Conservation (phyloP, 257 asterid genomes). For the Nicotiana benthamiana region DNA sequence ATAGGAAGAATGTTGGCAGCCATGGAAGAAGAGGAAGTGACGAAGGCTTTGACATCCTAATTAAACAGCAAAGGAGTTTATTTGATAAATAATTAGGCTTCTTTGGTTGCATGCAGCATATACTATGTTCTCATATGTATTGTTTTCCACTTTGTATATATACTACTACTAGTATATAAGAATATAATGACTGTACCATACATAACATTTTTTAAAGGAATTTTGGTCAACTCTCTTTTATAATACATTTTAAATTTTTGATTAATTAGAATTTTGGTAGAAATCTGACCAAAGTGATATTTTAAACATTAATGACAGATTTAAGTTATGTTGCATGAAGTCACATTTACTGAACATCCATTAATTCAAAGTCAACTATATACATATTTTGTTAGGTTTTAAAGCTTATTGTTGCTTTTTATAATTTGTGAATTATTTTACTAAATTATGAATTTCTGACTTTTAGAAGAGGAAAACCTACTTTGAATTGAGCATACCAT, state of each 20-base stretch:
- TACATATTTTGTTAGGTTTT: background rate
- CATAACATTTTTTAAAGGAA: background rate
- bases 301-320: background rate
- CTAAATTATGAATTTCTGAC: background rate
- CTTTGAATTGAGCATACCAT: background rate
- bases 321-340: background rate
- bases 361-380: background rate
- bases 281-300: background rate
- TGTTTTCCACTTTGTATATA: background rate
- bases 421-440: background rate
- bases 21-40: background rate
- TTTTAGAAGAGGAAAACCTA: background rate
- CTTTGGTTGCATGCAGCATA: background rate
- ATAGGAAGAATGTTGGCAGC: constrained; percentile 15
- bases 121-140: background rate
- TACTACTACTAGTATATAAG: background rate
- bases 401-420: background rate
- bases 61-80: background rate
- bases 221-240: background rate
- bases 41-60: constrained; percentile 2
- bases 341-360: background rate
- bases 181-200: background rate
- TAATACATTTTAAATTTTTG: background rate
- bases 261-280: background rate
- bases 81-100: background rate